phyloP scores from a whole-genome alignment of 495 filamentous ascomycete genomes.

The Podospora australis region DNA sequence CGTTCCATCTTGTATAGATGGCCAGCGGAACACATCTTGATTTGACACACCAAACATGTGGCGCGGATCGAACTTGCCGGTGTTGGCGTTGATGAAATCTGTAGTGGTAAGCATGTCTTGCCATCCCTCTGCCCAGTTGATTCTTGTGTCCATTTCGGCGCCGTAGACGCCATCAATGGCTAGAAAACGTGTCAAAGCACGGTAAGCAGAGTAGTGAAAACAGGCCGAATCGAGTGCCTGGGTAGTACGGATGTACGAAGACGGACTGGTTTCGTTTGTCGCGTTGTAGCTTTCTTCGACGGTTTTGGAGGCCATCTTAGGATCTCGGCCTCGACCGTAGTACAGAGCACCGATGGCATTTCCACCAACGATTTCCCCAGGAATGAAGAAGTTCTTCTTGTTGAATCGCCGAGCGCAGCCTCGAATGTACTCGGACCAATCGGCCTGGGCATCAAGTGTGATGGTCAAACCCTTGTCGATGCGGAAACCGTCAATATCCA shows the following conservation, averaged over 20 bases:
- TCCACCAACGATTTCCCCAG: constrained; percentile 59
- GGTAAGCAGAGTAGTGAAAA: constrained; percentile 68
- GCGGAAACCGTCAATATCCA: constrained; percentile 64
- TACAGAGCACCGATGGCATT: constrained; percentile 59
- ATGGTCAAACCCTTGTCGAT: constrained; percentile 61
- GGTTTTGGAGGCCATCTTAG: constrained; percentile 45
- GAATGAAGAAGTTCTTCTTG: constrained; percentile 60
- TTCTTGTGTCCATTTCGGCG: constrained; percentile 52
- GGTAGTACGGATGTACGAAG: constrained; percentile 45
- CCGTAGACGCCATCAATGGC: constrained; percentile 59
- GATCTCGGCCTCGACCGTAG: constrained; percentile 58
- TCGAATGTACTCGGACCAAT: constrained; percentile 47
- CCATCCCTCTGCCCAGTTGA: constrained; percentile 58
- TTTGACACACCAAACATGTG: constrained; percentile 67
- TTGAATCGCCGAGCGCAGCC: constrained; percentile 50
- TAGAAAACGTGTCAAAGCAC: constrained; percentile 57
- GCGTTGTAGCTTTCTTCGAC: constrained; percentile 35
- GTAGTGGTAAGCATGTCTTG: constrained; percentile 55
- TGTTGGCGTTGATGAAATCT: constrained; percentile 60
- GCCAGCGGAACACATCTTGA: constrained; percentile 69
- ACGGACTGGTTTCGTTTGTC: constrained; percentile 41
- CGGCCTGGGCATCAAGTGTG: constrained; percentile 56
- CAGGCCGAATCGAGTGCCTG: constrained; percentile 56
- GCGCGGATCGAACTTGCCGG: constrained; percentile 60
- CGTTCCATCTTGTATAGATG: constrained; percentile 54